These are phyloP conservation scores for Scheffersomyces lignosus DNA, from an alignment of 805 yeast species.

Conservation along the genomic window DNA sequence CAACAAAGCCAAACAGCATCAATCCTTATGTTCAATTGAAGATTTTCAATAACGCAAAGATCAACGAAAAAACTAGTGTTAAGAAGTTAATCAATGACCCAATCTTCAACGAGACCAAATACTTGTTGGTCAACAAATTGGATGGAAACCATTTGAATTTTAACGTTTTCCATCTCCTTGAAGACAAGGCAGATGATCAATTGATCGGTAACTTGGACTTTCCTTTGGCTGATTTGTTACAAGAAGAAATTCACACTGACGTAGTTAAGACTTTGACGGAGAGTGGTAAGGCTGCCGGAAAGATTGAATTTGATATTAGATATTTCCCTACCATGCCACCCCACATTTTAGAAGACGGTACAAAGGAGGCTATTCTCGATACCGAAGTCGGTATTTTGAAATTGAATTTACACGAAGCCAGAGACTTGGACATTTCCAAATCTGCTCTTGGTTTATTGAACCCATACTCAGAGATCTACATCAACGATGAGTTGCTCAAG, in stretches of 20 bases:
- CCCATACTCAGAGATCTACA: conserved; percentile 67
- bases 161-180: conserved; percentile 52
- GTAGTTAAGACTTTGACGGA: conserved; percentile 44
- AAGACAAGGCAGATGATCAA: conserved; percentile 55
- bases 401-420: conserved; percentile 59
- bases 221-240: conserved; percentile 60
- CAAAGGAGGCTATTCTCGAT: conserved; percentile 50
- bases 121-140: conserved; percentile 55
- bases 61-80: conserved; percentile 55
- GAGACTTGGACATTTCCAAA: conserved; percentile 51
- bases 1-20: conserved; percentile 38
- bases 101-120: conserved; percentile 64
- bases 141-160: conserved; percentile 55
- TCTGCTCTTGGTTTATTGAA: conserved; percentile 55
- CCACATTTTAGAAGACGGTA: conserved; percentile 47
- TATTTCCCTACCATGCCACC: conserved; percentile 52
- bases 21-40: conserved; percentile 59
- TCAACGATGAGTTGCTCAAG: conserved; percentile 57
- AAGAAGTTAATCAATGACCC: conserved; percentile 60
- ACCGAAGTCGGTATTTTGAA: conserved; percentile 76
- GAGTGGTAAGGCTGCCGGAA: conserved; percentile 59
- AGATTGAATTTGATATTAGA: conserved; percentile 54
- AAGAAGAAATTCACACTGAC: conserved; percentile 46
- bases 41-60: conserved; percentile 36
- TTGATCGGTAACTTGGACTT: conserved; percentile 49